A percentile compares a stretch with the other conserved stretches of the same genome.
Evolutionary conservation across 1,284 basidiomycete genomes (phyloP).

Genomic region (Leccinum variabile): DNA sequence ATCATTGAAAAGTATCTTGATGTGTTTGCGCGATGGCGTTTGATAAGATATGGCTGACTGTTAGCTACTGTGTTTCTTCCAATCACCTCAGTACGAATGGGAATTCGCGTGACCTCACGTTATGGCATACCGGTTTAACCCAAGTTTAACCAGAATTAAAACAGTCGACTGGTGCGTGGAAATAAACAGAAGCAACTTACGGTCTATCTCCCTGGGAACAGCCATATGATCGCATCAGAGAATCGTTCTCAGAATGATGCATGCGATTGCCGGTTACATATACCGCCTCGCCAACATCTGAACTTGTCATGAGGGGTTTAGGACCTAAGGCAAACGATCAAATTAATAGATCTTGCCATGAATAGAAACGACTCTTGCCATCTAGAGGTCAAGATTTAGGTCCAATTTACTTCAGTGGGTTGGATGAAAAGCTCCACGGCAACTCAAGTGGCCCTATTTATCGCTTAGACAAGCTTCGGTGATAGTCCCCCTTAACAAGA

Average conservation of each 20-base stretch:
- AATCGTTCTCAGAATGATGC: constrained; percentile 25
- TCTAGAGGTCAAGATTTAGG: neutral
- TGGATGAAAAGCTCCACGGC: neutral
- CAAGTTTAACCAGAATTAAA: neutral
- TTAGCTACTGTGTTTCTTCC: neutral
- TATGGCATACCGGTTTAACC: neutral
- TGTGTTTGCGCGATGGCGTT: too few relatives aligned
- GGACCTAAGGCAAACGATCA: neutral
- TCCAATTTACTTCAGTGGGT: neutral
- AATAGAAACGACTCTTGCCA: neutral
- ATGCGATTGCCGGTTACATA: constrained; percentile 13
- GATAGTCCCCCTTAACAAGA: neutral
- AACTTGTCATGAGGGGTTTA: neutral
- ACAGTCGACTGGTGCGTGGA: constrained; percentile 9
- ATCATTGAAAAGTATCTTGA: too few relatives aligned
- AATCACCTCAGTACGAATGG: neutral
- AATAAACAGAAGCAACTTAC: constrained; percentile 13
- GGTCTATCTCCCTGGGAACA: constrained; percentile 29
- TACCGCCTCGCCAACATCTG: constrained; percentile 12
- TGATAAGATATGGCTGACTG: neutral
- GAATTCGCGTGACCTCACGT: neutral
- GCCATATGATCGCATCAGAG: constrained; percentile 15
- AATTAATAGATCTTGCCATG: neutral
- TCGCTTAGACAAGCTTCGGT: neutral
- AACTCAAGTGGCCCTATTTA: neutral